Base-by-base conservation (phyloP, 1,139 yeast genomes). In the Trichomonascaceae sp. region DNA sequence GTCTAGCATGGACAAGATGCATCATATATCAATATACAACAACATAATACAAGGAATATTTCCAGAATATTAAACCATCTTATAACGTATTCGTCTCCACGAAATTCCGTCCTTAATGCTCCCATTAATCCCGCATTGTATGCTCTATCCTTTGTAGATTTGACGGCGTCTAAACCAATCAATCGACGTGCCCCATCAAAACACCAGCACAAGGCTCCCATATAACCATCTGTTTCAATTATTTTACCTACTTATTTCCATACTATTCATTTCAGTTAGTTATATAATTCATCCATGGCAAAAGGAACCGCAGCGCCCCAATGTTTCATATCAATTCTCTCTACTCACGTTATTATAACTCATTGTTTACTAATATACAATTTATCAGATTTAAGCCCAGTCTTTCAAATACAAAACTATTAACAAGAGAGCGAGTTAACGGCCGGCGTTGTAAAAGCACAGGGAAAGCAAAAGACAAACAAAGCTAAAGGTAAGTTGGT, bases 331-430 rank as follows among this genome's bases (percentile, higher is more conserved):
- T 44, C 47, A 12, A n/a, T 47, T 38, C 39, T 47, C 43, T 24
- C 41, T 51, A 39, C 41, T 48, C 30, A 24, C 36, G 27, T 47
- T 45, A 46, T 53, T 53, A 48, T 53, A 53, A 53, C 55, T 53
- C 55, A 53, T 53, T 43, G 30, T 45, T 45, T 27, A 12, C 30
- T 15, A 45, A 22, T 45, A 45, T 45, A 45, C 36, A 45, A 45
- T 22, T n/a, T 45, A 22, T 24, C 18, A 18, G 24, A 15, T 20
- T 13, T 22, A 45, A 24, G 13, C 19, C 10, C 32, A 7, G 32
- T 27, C n/a, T 9, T 15, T n/a, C 17, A 15, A 36, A 36, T 36
- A 36, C 41, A 36, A 36, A 36, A 36, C 41, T 36, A 36, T 36
- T 36, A 36, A 27, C 32, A 27, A 36, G 41, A 36, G 41, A 36